Percentiles rank a stretch among this genome's conserved stretches.
Conservation (phyloP, 129 eudicot genomes). For the Gnaphalium uliginosum region DNA sequence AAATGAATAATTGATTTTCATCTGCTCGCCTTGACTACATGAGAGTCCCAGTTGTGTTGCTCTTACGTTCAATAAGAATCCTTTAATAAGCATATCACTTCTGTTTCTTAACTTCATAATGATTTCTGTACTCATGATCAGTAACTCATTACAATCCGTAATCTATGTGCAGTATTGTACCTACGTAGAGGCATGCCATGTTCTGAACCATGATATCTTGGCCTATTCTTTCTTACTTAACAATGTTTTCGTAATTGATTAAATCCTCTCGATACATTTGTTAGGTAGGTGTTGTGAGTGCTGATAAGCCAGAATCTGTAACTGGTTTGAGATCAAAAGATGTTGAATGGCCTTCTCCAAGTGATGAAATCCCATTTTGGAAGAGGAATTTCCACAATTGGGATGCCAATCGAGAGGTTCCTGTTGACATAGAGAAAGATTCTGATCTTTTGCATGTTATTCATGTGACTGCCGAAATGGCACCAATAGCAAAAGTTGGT, state of each 20-base stretch:
- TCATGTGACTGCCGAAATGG: constrained; percentile 89
- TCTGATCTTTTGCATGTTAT: constrained; percentile 62
- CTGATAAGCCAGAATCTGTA: constrained; percentile 32
- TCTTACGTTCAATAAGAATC: neutral
- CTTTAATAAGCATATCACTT: neutral
- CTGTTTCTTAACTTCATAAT: neutral
- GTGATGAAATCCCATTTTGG: constrained; percentile 78
- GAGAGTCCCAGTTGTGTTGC: neutral
- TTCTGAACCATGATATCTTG: neutral
- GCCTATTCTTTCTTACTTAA: neutral
- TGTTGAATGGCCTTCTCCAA: constrained; percentile 77
- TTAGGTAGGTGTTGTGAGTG: constrained; percentile 39
- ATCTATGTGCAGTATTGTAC: neutral
- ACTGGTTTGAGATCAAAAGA: constrained; percentile 23
- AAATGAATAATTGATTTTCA: constrained; percentile 2
- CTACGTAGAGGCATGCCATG: neutral
- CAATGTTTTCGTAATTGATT: neutral
- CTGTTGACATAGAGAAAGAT: constrained; percentile 47
- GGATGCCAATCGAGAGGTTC: constrained; percentile 41
- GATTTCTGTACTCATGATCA: neutral
- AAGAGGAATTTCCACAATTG: constrained; percentile 51
- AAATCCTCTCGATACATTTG: neutral
- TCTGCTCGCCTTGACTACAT: neutral
- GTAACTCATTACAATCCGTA: neutral
- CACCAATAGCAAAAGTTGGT: constrained; percentile 88